phyloP scores from a whole-genome alignment of 345 rosid genomes.

The Boechera stricta region DNA sequence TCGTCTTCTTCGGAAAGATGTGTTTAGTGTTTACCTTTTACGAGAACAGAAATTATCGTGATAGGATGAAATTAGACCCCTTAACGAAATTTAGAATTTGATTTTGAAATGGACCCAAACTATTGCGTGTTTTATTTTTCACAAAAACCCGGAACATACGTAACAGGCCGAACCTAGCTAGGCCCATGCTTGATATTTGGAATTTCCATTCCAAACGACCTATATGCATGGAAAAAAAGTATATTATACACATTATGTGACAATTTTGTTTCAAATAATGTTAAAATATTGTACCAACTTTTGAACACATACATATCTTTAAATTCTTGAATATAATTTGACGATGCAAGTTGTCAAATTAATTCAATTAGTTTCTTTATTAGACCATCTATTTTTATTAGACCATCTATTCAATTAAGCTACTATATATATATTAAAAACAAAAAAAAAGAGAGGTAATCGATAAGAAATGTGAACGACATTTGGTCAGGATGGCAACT shows the following conservation, averaged over 20 bases:
- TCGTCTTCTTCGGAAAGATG: neutral
- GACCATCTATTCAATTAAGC: no score
- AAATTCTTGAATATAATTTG: no score
- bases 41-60: no score
- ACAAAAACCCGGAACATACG: neutral
- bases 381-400: no score
- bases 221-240: no score
- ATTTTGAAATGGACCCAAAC: neutral
- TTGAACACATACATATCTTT: no score
- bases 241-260: neutral
- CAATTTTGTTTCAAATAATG: no score
- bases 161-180: neutral
- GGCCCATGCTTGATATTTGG: neutral
- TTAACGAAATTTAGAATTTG: neutral
- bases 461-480: slow-evolving; percentile 14
- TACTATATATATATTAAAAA: no score
- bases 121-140: neutral
- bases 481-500: slow-evolving; percentile 8
- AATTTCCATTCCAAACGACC: neutral
- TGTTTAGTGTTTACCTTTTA: no score
- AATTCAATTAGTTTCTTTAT: no score
- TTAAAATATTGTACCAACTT: neutral
- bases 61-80: neutral
- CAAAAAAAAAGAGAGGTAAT: no score
- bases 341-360: no score